phyloP scores from a whole-genome alignment of 192 early-diverging fungal species.

The Lobosporangium transversale region DNA sequence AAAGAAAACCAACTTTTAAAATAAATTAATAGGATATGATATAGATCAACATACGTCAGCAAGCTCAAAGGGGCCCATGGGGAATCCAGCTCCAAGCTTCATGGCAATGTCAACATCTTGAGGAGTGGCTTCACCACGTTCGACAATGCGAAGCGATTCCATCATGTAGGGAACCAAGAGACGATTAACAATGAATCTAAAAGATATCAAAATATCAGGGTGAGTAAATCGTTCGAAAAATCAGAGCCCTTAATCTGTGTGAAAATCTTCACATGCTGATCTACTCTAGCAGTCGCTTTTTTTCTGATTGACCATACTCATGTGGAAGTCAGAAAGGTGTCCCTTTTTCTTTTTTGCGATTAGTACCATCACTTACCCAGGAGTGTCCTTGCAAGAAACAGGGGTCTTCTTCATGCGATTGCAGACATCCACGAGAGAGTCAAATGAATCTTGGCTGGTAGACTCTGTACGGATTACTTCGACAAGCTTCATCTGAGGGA shows the following conservation, averaged over 20 bases:
- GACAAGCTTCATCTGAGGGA: slow-evolving; percentile 98
- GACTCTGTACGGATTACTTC: slow-evolving; percentile 86
- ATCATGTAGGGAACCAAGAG: slow-evolving; percentile 96
- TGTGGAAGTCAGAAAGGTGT: background rate
- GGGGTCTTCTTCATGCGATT: slow-evolving; percentile 86
- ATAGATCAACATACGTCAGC: slow-evolving; percentile 67
- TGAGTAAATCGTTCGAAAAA: background rate
- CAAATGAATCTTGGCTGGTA: slow-evolving; percentile 68
- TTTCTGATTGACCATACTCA: background rate
- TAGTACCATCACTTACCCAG: slow-evolving; percentile 68
- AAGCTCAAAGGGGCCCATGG: slow-evolving; percentile 93
- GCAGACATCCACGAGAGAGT: slow-evolving; percentile 73
- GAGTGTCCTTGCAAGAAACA: slow-evolving; percentile 96
- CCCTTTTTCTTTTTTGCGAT: too few species aligned
- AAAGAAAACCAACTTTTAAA: background rate
- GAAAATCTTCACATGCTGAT: slow-evolving; percentile 26
- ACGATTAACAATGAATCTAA: slow-evolving; percentile 92
- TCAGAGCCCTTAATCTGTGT: slow-evolving; percentile 6
- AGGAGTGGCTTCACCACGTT: slow-evolving; percentile 86
- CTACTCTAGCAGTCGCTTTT: background rate
- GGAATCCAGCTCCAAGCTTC: slow-evolving; percentile 97
- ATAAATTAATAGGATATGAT: slow-evolving; percentile 2
- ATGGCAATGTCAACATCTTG: slow-evolving; percentile 95
- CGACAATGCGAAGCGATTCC: slow-evolving; percentile 92
- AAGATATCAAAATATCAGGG: background rate